Evolutionary conservation across 1,284 basidiomycete genomes (phyloP), one percentile per base, ranked within the genome.

Genomic region (Ceraceosorus bombacis): DNA sequence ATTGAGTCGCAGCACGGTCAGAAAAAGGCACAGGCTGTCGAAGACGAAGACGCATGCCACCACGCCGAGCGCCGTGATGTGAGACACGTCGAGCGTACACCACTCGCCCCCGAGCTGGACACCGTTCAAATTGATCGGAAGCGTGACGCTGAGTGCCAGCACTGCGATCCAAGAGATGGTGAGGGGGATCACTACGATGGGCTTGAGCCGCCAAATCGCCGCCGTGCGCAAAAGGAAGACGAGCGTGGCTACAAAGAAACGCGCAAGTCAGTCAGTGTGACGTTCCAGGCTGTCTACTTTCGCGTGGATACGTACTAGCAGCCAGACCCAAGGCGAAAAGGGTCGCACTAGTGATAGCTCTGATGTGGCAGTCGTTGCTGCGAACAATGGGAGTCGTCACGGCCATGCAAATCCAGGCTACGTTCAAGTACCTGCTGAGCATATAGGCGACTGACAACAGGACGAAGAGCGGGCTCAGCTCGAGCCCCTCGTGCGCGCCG

Each of bases 1-100:
- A 62, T 69, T 70, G 52, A 72, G 68, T 52, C 70, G 71, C 62
- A 63, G 63, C 38, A 68, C 62, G 49, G 70, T 70, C 36, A 71
- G 56, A 13, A 59, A 40, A 43, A 72, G 61, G 60, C 62, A 64
- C 51, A 71, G 58, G 39, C 65, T 49, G 55, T 70, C 69, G 54
- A 71, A 71, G 51, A 68, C 39, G 41, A 64, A 56, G 5, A 69
- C 57, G 7, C 62, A 60, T 12, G 59, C 64, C 38, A 70, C 60
- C 5, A 71, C 64, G 40, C 63, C 61, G 27, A 72, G 57, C 36
- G 66, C 59, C 49, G 64, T 64, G 40, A 61, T 56, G 27, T 65
- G 63, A 27, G 27, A 27, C 27, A 27, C 27, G 55, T 65, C 64
- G 52, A 68, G 59, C 10, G 56, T 55, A 60, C 71, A 72, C 54